phyloP scores from a whole-genome alignment of 495 filamentous ascomycete species.

The Aspergillus saccharolyticus region DNA sequence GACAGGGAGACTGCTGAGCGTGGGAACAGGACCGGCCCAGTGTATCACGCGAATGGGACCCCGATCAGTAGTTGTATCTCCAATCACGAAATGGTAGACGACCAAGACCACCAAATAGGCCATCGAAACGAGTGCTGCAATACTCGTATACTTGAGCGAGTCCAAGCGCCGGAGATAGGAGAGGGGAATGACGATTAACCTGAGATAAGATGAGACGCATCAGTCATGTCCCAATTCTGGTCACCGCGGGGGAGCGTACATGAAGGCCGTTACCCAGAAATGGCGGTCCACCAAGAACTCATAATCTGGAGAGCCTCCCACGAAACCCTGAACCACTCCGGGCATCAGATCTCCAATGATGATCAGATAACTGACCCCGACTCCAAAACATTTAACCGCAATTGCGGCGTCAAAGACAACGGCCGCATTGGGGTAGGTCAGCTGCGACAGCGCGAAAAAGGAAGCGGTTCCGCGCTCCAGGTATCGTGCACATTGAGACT shows the following conservation, averaged over 20 bases:
- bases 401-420: conserved; percentile 95
- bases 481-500: conserved; percentile 86
- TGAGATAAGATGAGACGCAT: conserved; percentile 26
- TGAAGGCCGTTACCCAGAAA: conserved; percentile 98
- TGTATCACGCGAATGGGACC: conserved; percentile 66
- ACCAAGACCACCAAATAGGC: conserved; percentile 89
- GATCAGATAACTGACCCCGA: conserved; percentile 94
- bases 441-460: conserved; percentile 90
- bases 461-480: conserved; percentile 75
- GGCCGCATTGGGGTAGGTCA: conserved; percentile 94
- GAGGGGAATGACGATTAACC: conserved; percentile 88
- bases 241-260: conserved; percentile 47
- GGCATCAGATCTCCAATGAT: conserved; percentile 99
- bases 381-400: conserved; percentile 95
- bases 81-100: conserved; percentile 77
- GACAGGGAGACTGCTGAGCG: conserved; percentile 82
- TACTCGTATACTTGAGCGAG: conserved; percentile 93
- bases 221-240: conserved; percentile 11
- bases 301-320: conserved; percentile 52
- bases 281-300: conserved; percentile 79
- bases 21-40: conserved; percentile 73
- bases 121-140: conserved; percentile 88
- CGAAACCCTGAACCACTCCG: conserved; percentile 76
- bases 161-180: conserved; percentile 87
- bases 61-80: conserved; percentile 67